Conservation (phyloP, 2,329 filamentous ascomycete genomes). For the Fusarium veterinarium region DNA sequence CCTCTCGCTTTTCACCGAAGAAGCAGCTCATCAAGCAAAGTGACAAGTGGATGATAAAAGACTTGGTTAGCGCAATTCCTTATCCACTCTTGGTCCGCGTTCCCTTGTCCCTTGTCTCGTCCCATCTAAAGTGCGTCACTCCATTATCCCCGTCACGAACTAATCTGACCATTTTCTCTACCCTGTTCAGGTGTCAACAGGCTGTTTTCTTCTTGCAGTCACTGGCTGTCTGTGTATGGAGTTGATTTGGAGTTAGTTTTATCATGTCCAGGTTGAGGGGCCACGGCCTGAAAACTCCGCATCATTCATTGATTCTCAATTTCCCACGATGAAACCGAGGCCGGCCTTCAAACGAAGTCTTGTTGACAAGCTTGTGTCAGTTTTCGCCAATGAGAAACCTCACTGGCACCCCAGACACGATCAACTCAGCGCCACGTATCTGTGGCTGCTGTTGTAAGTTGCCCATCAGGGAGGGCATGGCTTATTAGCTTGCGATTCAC, state of each 20-base stretch:
- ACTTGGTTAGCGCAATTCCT: slow-evolving; percentile 14
- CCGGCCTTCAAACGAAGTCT: slow-evolving; percentile 18
- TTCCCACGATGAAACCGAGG: slow-evolving; percentile 32
- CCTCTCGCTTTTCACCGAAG: slow-evolving; percentile 15
- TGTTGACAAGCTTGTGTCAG: slow-evolving; percentile 23
- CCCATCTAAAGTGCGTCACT: slow-evolving; percentile 39
- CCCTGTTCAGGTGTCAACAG: slow-evolving; percentile 7
- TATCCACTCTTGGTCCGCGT: slow-evolving; percentile 4
- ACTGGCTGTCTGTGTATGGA: slow-evolving; percentile 7
- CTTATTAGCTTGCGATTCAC: neutral
- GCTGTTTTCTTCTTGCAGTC: slow-evolving; percentile 10
- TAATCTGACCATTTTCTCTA: slow-evolving; percentile 25
- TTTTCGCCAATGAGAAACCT: slow-evolving; percentile 37
- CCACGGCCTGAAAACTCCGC: neutral
- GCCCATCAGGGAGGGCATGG: neutral
- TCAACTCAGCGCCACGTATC: neutral
- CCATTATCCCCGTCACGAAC: slow-evolving; percentile 20
- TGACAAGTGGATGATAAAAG: slow-evolving; percentile 24
- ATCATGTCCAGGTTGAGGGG: neutral
- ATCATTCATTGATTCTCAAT: slow-evolving; percentile 21
- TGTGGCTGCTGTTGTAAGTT: slow-evolving; percentile 9
- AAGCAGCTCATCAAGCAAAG: slow-evolving; percentile 1
- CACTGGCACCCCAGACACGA: slow-evolving; percentile 25
- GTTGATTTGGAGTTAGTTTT: slow-evolving; percentile 8
- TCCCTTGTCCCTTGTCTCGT: slow-evolving; percentile 26